Evolutionary conservation across 257 asterid species (phyloP).

Genomic region (Penstemon davidsonii): DNA sequence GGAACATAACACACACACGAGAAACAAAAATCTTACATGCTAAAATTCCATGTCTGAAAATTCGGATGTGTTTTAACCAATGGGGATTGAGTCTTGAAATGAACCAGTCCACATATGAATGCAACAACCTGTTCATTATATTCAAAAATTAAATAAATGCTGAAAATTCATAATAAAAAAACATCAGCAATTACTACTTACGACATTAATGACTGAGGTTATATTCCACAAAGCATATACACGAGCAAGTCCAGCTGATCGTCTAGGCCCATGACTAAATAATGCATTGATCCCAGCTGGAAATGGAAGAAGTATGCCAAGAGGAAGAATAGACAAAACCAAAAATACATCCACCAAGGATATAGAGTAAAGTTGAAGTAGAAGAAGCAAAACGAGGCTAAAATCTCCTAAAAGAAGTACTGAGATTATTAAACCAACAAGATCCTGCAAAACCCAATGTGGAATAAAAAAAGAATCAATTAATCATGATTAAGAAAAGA

Average conservation of each 20-base stretch:
- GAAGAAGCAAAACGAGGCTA: slow-evolving; percentile 80
- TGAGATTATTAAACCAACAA: slow-evolving; percentile 79
- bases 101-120: slow-evolving; percentile 63
- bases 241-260: slow-evolving; percentile 85
- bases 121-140: slow-evolving; percentile 64
- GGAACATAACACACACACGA: too few species aligned
- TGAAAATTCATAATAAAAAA: slow-evolving; percentile 12
- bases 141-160: slow-evolving; percentile 13
- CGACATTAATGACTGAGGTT: slow-evolving; percentile 72
- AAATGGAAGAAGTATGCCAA: slow-evolving; percentile 80
- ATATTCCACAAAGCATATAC: slow-evolving; percentile 85
- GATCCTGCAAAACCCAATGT: slow-evolving; percentile 60
- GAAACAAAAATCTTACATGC: slow-evolving; percentile 52
- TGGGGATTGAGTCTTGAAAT: slow-evolving; percentile 64
- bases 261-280: slow-evolving; percentile 81
- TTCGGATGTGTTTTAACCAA: slow-evolving; percentile 42
- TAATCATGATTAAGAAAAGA: slow-evolving; percentile 6
- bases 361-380: slow-evolving; percentile 82
- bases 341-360: slow-evolving; percentile 59
- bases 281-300: slow-evolving; percentile 89
- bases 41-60: slow-evolving; percentile 66
- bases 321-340: slow-evolving; percentile 73
- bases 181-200: slow-evolving; percentile 42
- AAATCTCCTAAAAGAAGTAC: slow-evolving; percentile 83
- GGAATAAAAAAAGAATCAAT: slow-evolving; percentile 17